Evolutionary conservation across 2,329 filamentous ascomycete species (phyloP).

Genomic region (Leptosphaerulina australis): DNA sequence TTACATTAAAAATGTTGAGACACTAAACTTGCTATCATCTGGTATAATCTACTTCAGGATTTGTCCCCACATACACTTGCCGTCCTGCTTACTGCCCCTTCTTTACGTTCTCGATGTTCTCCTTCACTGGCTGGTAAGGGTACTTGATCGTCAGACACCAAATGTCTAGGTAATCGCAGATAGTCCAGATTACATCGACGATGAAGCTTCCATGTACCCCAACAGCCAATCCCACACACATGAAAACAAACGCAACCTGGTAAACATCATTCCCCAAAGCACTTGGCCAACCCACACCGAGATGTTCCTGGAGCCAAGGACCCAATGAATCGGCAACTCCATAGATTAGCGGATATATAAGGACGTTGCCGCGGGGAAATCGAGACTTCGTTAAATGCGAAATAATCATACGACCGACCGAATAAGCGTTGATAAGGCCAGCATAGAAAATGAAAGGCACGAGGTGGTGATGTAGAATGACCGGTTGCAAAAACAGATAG

Average conservation of each 20-base stretch:
- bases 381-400: constrained; percentile 85
- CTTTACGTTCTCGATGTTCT: constrained; percentile 31
- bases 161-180: constrained; percentile 97
- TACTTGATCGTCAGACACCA: constrained; percentile 99
- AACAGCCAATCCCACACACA: constrained; percentile 80
- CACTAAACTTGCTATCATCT: neutral
- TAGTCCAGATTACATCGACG: constrained; percentile 94
- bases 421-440: constrained; percentile 91
- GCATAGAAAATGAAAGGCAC: constrained; percentile 90
- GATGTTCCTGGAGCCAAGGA: constrained; percentile 62
- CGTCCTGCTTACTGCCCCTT: constrained; percentile 29
- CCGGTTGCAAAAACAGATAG: constrained; percentile 85
- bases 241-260: constrained; percentile 89
- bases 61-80: neutral
- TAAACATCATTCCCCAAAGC: constrained; percentile 68
- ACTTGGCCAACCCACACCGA: constrained; percentile 55
- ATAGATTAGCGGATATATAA: constrained; percentile 76
- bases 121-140: constrained; percentile 57
- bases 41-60: neutral
- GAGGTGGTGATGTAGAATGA: constrained; percentile 80
- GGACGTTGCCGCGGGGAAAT: constrained; percentile 90
- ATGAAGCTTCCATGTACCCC: constrained; percentile 98
- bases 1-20: neutral
- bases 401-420: constrained; percentile 93
- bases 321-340: constrained; percentile 83